Evolutionary conservation across 306 rosid genomes (phyloP), one percentile per base, ranked within the genome.

Genomic region (Oemleria cerasiformis): DNA sequence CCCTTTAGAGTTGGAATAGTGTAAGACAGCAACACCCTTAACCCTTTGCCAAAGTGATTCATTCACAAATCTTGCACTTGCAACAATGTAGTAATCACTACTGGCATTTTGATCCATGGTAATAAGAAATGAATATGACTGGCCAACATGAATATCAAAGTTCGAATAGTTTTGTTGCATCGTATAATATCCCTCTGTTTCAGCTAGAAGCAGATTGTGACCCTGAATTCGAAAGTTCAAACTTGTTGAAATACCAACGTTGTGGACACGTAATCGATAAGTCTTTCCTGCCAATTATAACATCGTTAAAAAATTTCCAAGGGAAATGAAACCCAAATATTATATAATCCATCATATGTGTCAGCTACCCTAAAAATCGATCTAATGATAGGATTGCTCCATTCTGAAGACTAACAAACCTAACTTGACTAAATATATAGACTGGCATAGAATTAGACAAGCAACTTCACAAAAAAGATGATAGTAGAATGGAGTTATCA

Each of bases 21-120:
- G 94, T 38, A 93, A 82, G 76, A 93, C 67, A 39, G 94, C 98
- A 72, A 93, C 98, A 64, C 98, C 97, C 0, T 92, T 88, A 62
- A 93, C 97, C 77, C 79, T 84, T 60, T 93, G 81, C 98, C 97
- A 93, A 76, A 87, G 66, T 6, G 98, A 86, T 74, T 70, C 92
- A 73, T 93, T 93, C 76, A 93, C 98, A 72, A 93, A 91, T 85
- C 97, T 77, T 14, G 98, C 91, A 77, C 98, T 90, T 23, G 98
- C 98, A 25, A 91, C 97, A 15, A 90, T 82, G 77, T 91, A 93
- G 86, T 90, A 93, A 75, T 91, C 98, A 39, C 91, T 78, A 76
- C 97, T 90, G 44, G 97, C 98, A 75, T 93, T 88, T 75, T 93
- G 98, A 76, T 91, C 94, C 78, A 83, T 86, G 63, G 88, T 75